Evolutionary conservation across 1,139 yeast genomes (phyloP).

Genomic region (Geotrichum phurueaensis): DNA sequence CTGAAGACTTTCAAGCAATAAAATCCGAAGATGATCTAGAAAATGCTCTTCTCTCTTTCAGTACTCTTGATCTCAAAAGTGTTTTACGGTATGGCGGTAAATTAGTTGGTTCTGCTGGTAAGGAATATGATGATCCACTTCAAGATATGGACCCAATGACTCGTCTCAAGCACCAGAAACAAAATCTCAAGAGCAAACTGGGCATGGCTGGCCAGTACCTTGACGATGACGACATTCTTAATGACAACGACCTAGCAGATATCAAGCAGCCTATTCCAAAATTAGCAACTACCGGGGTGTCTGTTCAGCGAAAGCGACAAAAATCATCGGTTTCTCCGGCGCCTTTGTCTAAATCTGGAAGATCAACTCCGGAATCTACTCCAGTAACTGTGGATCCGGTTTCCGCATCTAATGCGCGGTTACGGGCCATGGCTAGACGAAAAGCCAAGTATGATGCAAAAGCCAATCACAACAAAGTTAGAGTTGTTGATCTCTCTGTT

Average conservation of each 20-base stretch:
- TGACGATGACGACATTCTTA: slow-evolving; percentile 35
- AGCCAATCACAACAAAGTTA: slow-evolving; percentile 50
- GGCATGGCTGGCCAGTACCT: slow-evolving; percentile 43
- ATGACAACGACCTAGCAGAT: slow-evolving; percentile 32
- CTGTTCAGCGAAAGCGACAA: slow-evolving; percentile 17
- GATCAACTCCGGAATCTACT: slow-evolving; percentile 20
- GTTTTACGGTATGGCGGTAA: slow-evolving; percentile 65
- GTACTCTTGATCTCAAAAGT: slow-evolving; percentile 56
- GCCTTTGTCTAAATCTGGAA: slow-evolving; percentile 25
- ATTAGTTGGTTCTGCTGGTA: slow-evolving; percentile 63
- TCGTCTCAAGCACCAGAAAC: slow-evolving; percentile 38
- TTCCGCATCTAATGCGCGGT: slow-evolving; percentile 58
- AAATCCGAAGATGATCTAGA: slow-evolving; percentile 24
- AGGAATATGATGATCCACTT: slow-evolving; percentile 40
- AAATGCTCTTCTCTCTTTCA: slow-evolving; percentile 49
- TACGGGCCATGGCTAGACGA: slow-evolving; percentile 90
- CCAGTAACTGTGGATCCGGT: slow-evolving; percentile 22
- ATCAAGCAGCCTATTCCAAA: slow-evolving; percentile 19
- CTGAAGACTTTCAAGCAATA: slow-evolving; percentile 25
- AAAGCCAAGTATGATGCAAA: slow-evolving; percentile 80
- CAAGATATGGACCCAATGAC: slow-evolving; percentile 39
- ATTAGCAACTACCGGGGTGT: slow-evolving; percentile 20
- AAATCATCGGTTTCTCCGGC: slow-evolving; percentile 21
- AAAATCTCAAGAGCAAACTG: slow-evolving; percentile 37
- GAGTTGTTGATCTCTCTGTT: slow-evolving; percentile 65